phyloP scores from a whole-genome alignment of 1,284 basidiomycete genomes.

The Irpex sp. region DNA sequence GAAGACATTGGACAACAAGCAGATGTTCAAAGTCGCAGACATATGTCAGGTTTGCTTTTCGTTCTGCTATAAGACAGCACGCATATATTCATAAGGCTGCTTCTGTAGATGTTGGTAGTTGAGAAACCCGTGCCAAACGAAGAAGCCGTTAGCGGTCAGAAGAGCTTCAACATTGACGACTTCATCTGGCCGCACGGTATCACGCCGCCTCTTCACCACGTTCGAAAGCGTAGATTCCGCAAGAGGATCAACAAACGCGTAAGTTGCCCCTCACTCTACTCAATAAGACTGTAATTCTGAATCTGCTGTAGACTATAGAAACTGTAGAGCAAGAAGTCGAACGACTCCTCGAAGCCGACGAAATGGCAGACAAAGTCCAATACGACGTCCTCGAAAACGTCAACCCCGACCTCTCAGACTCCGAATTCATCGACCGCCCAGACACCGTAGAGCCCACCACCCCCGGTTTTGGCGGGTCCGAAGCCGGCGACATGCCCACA shows the following conservation, averaged over 20 bases:
- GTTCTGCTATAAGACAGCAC: not conserved
- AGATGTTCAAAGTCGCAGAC: conserved; percentile 98
- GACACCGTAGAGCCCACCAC: conserved; percentile 59
- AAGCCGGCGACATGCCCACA: conserved; percentile 59
- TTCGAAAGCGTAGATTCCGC: conserved; percentile 90
- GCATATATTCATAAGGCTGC: not conserved
- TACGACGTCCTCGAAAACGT: conserved; percentile 82
- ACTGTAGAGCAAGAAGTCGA: conserved; percentile 98
- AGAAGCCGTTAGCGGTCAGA: conserved; percentile 67
- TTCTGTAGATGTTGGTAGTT: conserved; percentile 79
- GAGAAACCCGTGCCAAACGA: conserved; percentile 70
- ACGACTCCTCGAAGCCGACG: conserved; percentile 84
- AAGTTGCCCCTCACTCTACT: not conserved
- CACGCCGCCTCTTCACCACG: conserved; percentile 90
- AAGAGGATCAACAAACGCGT: conserved; percentile 82
- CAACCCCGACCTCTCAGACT: conserved; percentile 84
- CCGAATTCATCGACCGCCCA: conserved; percentile 75
- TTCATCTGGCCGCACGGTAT: conserved; percentile 98
- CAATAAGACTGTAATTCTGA: not conserved
- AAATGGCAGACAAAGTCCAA: conserved; percentile 74
- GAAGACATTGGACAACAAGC: conserved; percentile 94
- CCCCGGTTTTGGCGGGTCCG: conserved; percentile 55
- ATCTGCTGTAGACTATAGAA: conserved; percentile 74
- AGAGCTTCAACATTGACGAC: conserved; percentile 87
- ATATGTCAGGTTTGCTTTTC: conserved; percentile 78